phyloP scores from a whole-genome alignment of 495 filamentous ascomycete genomes.

The Aspergillus panamensis region DNA sequence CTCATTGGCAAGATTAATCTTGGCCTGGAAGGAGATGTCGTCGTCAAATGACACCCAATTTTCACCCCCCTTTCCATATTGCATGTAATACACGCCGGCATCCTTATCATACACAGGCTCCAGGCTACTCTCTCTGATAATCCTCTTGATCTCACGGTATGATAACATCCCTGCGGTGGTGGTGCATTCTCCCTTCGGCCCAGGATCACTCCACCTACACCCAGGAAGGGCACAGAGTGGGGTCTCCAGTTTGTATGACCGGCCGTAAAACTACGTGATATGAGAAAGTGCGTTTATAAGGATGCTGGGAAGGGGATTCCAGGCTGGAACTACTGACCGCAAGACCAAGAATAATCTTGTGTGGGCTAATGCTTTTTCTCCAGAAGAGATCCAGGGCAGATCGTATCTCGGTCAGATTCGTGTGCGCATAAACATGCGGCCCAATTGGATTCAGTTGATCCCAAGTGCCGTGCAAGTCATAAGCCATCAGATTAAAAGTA shows the following conservation, averaged over 20 bases:
- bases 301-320: too few relatives aligned
- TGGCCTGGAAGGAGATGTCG: slow-evolving; percentile 31
- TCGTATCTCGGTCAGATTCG: neutral
- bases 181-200: slow-evolving; percentile 31
- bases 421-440: neutral
- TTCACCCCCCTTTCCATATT: slow-evolving; percentile 25
- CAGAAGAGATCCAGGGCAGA: neutral
- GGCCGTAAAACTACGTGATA: slow-evolving; percentile 54
- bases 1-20: slow-evolving; percentile 34
- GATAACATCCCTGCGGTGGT: slow-evolving; percentile 26
- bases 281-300: too few relatives aligned
- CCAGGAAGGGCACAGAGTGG: slow-evolving; percentile 27
- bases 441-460: neutral
- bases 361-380: neutral
- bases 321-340: slow-evolving; percentile 28
- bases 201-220: slow-evolving; percentile 25
- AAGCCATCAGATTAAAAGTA: neutral
- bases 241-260: slow-evolving; percentile 30
- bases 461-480: neutral
- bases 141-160: neutral
- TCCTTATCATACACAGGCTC: slow-evolving; percentile 9
- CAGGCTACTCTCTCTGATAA: neutral
- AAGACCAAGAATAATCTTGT: slow-evolving; percentile 43
- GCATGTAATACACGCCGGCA: slow-evolving; percentile 34
- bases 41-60: slow-evolving; percentile 42